Evolutionary conservation across 2,329 filamentous ascomycete species (phyloP).

Genomic region (Botrytis deweyae): DNA sequence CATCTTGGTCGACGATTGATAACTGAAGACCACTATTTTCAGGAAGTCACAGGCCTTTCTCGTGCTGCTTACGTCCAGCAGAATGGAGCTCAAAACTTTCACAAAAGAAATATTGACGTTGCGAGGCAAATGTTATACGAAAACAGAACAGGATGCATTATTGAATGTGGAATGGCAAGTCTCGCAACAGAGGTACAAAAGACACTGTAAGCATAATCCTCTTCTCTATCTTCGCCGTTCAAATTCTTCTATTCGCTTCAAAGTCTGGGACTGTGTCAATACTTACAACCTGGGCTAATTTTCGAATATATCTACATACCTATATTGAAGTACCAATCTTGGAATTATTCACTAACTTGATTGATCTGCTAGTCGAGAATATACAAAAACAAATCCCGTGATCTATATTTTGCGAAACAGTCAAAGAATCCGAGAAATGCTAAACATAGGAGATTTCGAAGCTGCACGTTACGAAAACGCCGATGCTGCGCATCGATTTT

Average conservation of each 20-base stretch:
- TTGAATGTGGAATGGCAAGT: constrained; percentile 68
- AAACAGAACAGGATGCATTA: constrained; percentile 61
- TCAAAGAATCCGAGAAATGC: constrained; percentile 55
- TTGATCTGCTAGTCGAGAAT: constrained; percentile 46
- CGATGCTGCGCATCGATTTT: constrained; percentile 47
- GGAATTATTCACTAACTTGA: neutral
- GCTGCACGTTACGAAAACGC: constrained; percentile 45
- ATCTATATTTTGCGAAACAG: constrained; percentile 68
- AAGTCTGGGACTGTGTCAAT: neutral
- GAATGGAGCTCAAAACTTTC: constrained; percentile 62
- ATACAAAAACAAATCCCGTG: constrained; percentile 64
- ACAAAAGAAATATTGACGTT: constrained; percentile 60
- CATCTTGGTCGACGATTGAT: constrained; percentile 67
- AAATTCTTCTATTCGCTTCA: neutral
- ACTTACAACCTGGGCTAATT: neutral
- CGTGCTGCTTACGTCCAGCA: constrained; percentile 62
- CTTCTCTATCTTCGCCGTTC: neutral
- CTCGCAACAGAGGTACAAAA: constrained; percentile 42
- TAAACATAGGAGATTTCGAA: constrained; percentile 46
- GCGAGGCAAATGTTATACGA: constrained; percentile 58
- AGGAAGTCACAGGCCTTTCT: constrained; percentile 60
- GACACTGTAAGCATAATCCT: constrained; percentile 45
- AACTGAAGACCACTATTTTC: constrained; percentile 68
- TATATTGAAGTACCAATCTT: neutral
- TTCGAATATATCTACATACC: neutral